These are phyloP conservation scores for Aspergillus avenaceus DNA, from an alignment of 495 filamentous ascomycete genomes.

Conservation along the genomic window DNA sequence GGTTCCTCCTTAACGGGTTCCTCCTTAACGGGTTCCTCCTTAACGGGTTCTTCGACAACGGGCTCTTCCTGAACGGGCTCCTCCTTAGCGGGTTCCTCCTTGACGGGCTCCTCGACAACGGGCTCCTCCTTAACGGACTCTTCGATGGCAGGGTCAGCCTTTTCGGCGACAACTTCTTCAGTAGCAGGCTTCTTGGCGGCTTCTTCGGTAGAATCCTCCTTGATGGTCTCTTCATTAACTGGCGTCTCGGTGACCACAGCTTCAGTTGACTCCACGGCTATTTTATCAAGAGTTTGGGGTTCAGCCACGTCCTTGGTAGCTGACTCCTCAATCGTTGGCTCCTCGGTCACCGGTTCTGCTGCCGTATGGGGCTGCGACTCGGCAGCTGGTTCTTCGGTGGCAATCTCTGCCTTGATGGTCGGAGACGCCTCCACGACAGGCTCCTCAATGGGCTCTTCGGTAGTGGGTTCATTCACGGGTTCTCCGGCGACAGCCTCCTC, in stretches of 20 bases:
- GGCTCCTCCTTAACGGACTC: slow-evolving; percentile 2
- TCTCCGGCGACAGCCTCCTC: slow-evolving; percentile 9
- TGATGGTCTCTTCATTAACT: slow-evolving; percentile 7
- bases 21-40: neutral
- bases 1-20: slow-evolving; percentile 12
- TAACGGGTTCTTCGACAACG: slow-evolving; percentile 4
- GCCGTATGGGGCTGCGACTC: neutral
- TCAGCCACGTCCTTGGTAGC: slow-evolving; percentile 4
- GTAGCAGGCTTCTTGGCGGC: neutral
- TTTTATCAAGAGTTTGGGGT: neutral
- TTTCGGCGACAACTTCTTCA: slow-evolving; percentile 6
- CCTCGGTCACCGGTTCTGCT: slow-evolving; percentile 4
- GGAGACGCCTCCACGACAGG: slow-evolving; percentile 5
- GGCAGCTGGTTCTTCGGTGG: slow-evolving; percentile 5
- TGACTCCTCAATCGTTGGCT: slow-evolving; percentile 5
- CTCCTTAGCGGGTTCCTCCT: neutral
- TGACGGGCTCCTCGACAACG: slow-evolving; percentile 2
- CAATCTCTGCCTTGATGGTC: slow-evolving; percentile 7
- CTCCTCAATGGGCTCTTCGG: slow-evolving; percentile 11
- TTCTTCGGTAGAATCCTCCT: slow-evolving; percentile 8
- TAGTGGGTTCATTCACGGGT: slow-evolving; percentile 3
- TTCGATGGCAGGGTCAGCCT: neutral
- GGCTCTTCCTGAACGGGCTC: slow-evolving; percentile 12
- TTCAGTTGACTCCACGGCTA: too few relatives aligned
- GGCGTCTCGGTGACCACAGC: slow-evolving; percentile 9